A percentile compares a stretch with the other conserved stretches of the same genome.
These are phyloP conservation scores for Jackrogersella multiformis DNA, from an alignment of 495 filamentous ascomycete genomes.

Conservation along the genomic window DNA sequence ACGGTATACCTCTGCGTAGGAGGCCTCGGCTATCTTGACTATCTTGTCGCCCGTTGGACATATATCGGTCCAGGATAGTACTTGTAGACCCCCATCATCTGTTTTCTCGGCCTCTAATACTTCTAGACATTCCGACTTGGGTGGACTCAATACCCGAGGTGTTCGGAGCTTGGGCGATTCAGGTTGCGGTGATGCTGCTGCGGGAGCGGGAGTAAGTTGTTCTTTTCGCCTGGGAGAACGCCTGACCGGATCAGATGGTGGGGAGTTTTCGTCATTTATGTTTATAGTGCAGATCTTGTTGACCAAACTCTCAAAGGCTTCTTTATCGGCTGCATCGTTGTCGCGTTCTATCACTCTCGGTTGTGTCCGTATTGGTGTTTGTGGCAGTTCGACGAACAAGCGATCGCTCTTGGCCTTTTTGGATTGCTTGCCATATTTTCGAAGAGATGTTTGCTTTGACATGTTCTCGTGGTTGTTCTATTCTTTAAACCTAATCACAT, in stretches of 20 bases:
- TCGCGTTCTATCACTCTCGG: conserved; percentile 3
- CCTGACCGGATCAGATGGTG: conserved; percentile 16
- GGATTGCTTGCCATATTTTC: conserved; percentile 56
- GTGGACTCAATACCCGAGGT: conserved; percentile 4
- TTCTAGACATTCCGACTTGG: neutral
- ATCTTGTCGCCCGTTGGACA: conserved; percentile 60
- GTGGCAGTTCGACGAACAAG: conserved; percentile 56
- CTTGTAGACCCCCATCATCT: conserved; percentile 39
- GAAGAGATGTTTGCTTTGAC: conserved; percentile 46
- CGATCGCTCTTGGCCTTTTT: conserved; percentile 50
- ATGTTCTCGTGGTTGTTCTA: conserved; percentile 31
- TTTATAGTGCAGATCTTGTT: conserved; percentile 30
- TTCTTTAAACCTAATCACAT: neutral
- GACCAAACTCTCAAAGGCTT: conserved; percentile 16
- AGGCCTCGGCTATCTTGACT: conserved; percentile 73
- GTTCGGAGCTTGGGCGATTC: conserved; percentile 15
- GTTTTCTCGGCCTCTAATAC: neutral
- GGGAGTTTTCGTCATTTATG: conserved; percentile 30
- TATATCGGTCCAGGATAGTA: conserved; percentile 61
- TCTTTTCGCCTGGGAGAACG: conserved; percentile 33
- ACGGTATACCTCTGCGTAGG: conserved; percentile 74
- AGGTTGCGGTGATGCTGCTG: conserved; percentile 16
- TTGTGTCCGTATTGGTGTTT: conserved; percentile 44
- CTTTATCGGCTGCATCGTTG: neutral
- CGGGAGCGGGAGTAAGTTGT: conserved; percentile 24